Percentiles rank a stretch among this genome's conserved stretches.
Conservation (phyloP, 176 grass and related monocot genomes). For the Stipa capillata region DNA sequence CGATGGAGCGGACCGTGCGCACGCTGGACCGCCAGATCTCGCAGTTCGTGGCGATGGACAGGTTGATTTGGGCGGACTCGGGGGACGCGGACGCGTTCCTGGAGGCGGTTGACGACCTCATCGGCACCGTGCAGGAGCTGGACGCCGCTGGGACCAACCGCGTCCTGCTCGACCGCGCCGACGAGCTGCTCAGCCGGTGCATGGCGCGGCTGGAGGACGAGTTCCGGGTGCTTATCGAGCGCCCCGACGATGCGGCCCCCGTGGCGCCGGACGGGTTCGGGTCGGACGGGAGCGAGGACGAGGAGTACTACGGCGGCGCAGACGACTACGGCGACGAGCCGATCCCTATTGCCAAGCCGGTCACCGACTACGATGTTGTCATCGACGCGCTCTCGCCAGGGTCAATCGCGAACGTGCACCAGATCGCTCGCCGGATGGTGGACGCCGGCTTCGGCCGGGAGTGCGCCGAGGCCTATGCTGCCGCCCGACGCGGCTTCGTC, state of each 20-base stretch:
- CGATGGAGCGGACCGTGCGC: too few relatives aligned
- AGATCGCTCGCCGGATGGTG: constrained; percentile 70
- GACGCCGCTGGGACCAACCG: constrained; percentile 51
- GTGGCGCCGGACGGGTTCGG: constrained; percentile 47
- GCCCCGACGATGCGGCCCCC: constrained; percentile 54
- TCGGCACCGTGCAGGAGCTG: constrained; percentile 60
- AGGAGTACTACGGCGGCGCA: constrained; percentile 46
- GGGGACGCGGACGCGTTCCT: constrained; percentile 52
- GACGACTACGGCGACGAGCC: constrained; percentile 47
- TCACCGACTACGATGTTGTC: constrained; percentile 66
- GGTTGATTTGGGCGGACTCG: constrained; percentile 65
- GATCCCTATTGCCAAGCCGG: constrained; percentile 68
- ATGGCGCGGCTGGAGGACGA: constrained; percentile 73
- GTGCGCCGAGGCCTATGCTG: constrained; percentile 66
- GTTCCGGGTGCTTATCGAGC: constrained; percentile 68
- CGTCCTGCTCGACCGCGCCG: constrained; percentile 54
- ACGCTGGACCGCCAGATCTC: too few relatives aligned
- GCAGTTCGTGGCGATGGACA: too few relatives aligned
- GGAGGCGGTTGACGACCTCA: constrained; percentile 66
- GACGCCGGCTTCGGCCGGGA: constrained; percentile 69
- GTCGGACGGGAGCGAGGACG: constrained; percentile 42
- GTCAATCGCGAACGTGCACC: constrained; percentile 64
- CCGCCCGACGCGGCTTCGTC: constrained; percentile 60
- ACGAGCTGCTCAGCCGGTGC: constrained; percentile 66
- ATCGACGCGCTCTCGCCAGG: constrained; percentile 74